Evolutionary conservation across 2,329 filamentous ascomycete genomes (phyloP), one percentile per base, ranked within the genome.

Genomic region (Fusarium torulosum): DNA sequence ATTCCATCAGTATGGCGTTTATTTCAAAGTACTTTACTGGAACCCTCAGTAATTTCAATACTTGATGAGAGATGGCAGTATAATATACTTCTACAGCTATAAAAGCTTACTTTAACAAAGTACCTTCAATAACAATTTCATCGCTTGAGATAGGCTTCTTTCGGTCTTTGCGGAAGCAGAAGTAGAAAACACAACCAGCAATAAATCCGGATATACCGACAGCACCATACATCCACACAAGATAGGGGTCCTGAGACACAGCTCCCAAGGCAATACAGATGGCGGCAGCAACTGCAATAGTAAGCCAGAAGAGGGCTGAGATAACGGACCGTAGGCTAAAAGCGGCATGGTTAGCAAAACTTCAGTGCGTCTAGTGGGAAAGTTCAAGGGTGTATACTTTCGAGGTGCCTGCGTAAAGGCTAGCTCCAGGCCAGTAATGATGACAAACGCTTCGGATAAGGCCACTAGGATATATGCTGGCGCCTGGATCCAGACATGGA

Each of bases 171-270:
- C 44, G 54, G 6, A 58, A 58, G 4, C 54, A 55, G 8, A 33
- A 25, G 13, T 55, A 58, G 23, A 58, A 58, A 7, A 11, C 3
- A 10, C 49, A 54, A 2, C 54, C 54, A 15, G 54, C 54, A 27
- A 58, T 13, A 2, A 58, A 58, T 0, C 49, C 54, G 5, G 54
- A 54, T 2, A 55, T 13, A 15, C 54, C 54, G 4, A 58, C 54
- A 2, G 54, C 49, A 2, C 29, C 54, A 55, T 58, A 58, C 54
- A 58, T 58, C 54, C 54, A 58, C 14, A 58, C 54, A 0, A 58
- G 25, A 14, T 58, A 58, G 3, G 54, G 49, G 6, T 58, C 54
- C 10, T 54, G 49, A 0, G 54, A 58, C 0, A 58, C 49, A 7
- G 25, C 40, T 0, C 54, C 49, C 0, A 58, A 29, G 0, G 54